Evolutionary conservation across 306 rosid genomes (phyloP), one percentile per base, ranked within the genome.

Genomic region (Begonia fuchsioides): DNA sequence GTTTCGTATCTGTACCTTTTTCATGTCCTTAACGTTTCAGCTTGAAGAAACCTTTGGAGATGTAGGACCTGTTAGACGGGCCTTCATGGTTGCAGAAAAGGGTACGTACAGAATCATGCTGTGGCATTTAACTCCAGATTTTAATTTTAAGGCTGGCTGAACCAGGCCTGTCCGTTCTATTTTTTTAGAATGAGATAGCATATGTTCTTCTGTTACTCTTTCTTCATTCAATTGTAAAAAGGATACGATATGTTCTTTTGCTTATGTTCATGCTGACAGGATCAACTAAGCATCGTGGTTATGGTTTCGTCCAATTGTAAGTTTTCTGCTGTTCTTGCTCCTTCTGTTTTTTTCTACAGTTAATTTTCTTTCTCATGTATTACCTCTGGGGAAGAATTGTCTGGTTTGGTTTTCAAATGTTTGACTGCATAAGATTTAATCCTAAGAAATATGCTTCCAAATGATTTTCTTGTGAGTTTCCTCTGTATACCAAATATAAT

Each of bases 231-330:
- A 26, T 6, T 26, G n/a, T 5, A 8, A 26, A 26, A 26, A 3
- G 35, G 35, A 26, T 26, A 26, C 35, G 35, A 26, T 26, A 26
- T 26, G 35, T 26, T 5, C 7, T 26, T 58, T 39, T 43, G 38
- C 39, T 59, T 62, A 43, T 2, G 56, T 49, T 41, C 48, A 70
- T 68, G 38, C 45, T 67, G 44, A 39, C 76, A 85, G 98, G 98
- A 46, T 81, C 87, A 44, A 51, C 71, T 0, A 82, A 84, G 59
- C 92, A 85, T 61, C 83, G 94, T 7, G 98, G 95, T 38, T 74
- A 74, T 11, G 94, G 92, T 57, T 81, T 70, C 50, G 83, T 85
- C 50, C 94, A 79, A 48, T 90, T 79, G 98, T 90, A 73, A 84
- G 97, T 67, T 51, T 32, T 26, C 35, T 26, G 35, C 35, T 26